These are phyloP conservation scores for Cyclostephanos invisitatus DNA, from an alignment of 108 stramenopile species.

Conservation along the genomic window DNA sequence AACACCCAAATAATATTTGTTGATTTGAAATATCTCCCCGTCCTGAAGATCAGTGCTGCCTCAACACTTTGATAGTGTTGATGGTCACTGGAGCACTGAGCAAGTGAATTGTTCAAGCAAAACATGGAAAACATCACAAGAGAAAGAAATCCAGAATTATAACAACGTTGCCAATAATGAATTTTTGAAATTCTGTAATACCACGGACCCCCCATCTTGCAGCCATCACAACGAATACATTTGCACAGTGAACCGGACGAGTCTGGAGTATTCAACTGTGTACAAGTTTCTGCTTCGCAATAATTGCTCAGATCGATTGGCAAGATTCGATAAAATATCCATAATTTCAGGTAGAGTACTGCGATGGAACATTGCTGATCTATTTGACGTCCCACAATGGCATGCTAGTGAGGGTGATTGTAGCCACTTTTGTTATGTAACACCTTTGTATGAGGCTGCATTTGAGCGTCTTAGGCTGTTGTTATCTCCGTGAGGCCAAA, in stretches of 20 bases:
- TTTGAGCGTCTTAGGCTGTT: neutral
- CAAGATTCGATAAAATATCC: neutral
- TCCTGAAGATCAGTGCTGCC: constrained; percentile 31
- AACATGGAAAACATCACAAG: neutral
- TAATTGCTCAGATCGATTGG: neutral
- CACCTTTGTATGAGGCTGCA: neutral
- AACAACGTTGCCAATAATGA: constrained; percentile 10
- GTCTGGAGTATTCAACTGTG: neutral
- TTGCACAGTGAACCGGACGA: neutral
- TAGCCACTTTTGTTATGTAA: neutral
- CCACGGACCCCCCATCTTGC: neutral
- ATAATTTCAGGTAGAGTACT: neutral
- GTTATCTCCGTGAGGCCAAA: too few species aligned
- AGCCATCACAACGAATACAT: neutral
- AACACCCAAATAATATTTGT: too few species aligned
- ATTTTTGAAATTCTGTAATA: neutral
- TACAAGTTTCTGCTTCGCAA: neutral
- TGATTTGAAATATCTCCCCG: too few species aligned
- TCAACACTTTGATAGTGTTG: constrained; percentile 21
- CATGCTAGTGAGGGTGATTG: neutral
- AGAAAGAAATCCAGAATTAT: constrained; percentile 8
- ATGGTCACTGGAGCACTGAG: constrained; percentile 12
- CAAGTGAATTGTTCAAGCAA: neutral
- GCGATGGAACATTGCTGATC: neutral
- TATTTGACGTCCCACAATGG: constrained; percentile 2